These are phyloP conservation scores for Fusarium nodosum DNA, from an alignment of 2,329 filamentous ascomycete genomes.

Conservation along the genomic window DNA sequence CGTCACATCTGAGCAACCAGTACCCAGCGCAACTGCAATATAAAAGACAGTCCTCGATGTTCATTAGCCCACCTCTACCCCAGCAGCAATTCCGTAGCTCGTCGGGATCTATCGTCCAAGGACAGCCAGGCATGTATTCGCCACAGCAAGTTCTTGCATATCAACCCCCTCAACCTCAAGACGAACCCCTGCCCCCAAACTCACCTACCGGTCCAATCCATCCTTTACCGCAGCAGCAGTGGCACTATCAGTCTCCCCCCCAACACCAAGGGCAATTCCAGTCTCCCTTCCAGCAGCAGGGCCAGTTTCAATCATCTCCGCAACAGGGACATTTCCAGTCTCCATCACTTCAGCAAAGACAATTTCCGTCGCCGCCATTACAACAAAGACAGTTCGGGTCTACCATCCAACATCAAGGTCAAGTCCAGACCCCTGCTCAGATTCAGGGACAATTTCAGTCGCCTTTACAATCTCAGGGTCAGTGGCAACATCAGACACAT, in stretches of 20 bases:
- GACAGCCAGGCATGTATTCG: conserved; percentile 23
- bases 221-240: conserved; percentile 13
- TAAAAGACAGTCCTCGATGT: conserved; percentile 39
- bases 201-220: conserved; percentile 10
- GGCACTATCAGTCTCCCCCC: conserved; percentile 14
- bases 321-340: conserved; percentile 18
- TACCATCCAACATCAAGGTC: conserved; percentile 15
- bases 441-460: conserved; percentile 29
- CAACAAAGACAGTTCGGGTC: conserved; percentile 18
- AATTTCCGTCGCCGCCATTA: conserved; percentile 8
- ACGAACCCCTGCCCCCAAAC: conserved; percentile 7
- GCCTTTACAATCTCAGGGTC: conserved; percentile 24
- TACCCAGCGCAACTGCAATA: conserved; percentile 32
- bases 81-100: conserved; percentile 36
- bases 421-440: conserved; percentile 17
- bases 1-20: conserved; percentile 35
- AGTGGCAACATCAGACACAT: conserved; percentile 35
- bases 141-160: conserved; percentile 23
- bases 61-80: conserved; percentile 32
- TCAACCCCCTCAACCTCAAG: conserved; percentile 22
- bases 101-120: conserved; percentile 12
- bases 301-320: conserved; percentile 17
- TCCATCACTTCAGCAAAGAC: conserved; percentile 13
- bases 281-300: conserved; percentile 9
- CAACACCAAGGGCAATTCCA: conserved; percentile 31